Conservation (phyloP, 441 rosid genomes). For the Dalechampia spathulata region DNA sequence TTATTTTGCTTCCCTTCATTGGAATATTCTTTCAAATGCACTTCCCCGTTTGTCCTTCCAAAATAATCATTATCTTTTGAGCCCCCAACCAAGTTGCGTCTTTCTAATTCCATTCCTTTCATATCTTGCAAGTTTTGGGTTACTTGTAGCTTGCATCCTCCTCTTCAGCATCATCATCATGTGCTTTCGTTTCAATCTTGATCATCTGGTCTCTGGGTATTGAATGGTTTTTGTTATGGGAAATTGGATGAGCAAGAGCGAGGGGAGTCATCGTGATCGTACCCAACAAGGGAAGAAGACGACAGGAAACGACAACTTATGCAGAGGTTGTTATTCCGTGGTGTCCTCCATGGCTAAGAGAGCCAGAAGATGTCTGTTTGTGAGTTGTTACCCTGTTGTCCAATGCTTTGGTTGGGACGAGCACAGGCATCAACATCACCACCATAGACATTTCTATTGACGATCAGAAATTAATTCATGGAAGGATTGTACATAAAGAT, state of each 20-base stretch:
- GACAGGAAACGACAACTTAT: conserved; percentile 4
- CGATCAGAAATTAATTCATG: too few species aligned
- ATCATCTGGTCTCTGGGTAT: background rate
- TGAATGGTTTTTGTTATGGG: conserved; percentile 3
- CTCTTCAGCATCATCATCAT: too few species aligned
- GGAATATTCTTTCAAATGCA: too few species aligned
- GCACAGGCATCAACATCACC: conserved; percentile 37
- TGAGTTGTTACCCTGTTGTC: conserved; percentile 34
- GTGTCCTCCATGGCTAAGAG: conserved; percentile 25
- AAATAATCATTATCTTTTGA: too few species aligned
- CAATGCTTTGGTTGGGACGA: conserved; percentile 48
- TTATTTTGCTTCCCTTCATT: too few species aligned
- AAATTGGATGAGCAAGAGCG: conserved; percentile 4
- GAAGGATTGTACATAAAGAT: too few species aligned
- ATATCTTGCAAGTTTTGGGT: too few species aligned
- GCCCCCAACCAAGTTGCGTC: too few species aligned
- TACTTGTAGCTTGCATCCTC: too few species aligned
- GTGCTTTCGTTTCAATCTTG: too few species aligned
- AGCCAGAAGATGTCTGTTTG: conserved; percentile 39
- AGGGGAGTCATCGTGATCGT: background rate
- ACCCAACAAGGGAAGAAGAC: background rate
- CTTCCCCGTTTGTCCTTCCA: too few species aligned
- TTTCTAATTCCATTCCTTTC: too few species aligned
- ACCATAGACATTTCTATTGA: conserved; percentile 37
- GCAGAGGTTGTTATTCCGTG: conserved; percentile 16